phyloP scores from a whole-genome alignment of 345 rosid genomes.

The Clausena lansium region DNA sequence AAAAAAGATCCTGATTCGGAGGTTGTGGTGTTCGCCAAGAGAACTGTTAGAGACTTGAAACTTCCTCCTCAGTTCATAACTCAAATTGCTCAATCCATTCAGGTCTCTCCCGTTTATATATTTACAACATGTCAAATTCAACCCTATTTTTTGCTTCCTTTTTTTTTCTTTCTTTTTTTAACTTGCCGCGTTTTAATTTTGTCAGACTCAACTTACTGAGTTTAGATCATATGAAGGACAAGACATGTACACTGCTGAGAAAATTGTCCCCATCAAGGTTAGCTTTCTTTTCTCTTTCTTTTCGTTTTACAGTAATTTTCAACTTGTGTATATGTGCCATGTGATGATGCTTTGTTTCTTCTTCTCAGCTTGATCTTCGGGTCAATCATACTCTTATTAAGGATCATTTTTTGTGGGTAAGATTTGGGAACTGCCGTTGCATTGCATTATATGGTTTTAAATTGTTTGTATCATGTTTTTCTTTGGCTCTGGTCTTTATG shows the following conservation, averaged over 20 bases:
- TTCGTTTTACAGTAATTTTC: neutral
- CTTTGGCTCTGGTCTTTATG: neutral
- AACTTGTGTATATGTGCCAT: neutral
- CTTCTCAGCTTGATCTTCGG: slow-evolving; percentile 89
- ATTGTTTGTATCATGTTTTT: neutral
- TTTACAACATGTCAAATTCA: neutral
- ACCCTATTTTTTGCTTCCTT: neutral
- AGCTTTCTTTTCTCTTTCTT: neutral
- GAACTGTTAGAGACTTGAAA: slow-evolving; percentile 92
- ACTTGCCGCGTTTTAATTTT: neutral
- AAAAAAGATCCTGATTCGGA: slow-evolving; percentile 83
- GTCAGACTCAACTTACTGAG: slow-evolving; percentile 78
- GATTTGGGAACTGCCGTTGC: neutral
- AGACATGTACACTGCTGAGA: slow-evolving; percentile 90
- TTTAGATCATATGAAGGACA: slow-evolving; percentile 91
- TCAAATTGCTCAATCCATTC: slow-evolving; percentile 90
- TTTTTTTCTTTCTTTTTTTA: neutral
- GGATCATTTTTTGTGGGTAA: slow-evolving; percentile 94
- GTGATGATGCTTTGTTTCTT: slow-evolving; percentile 10
- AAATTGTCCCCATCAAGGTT: slow-evolving; percentile 94
- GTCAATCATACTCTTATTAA: slow-evolving; percentile 85
- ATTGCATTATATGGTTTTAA: neutral
- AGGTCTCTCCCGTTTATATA: slow-evolving; percentile 35
- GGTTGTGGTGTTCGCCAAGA: slow-evolving; percentile 72
- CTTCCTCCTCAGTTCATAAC: slow-evolving; percentile 75